Evolutionary conservation across 2,329 filamentous ascomycete species (phyloP).

Genomic region (Xylariaceae sp.): DNA sequence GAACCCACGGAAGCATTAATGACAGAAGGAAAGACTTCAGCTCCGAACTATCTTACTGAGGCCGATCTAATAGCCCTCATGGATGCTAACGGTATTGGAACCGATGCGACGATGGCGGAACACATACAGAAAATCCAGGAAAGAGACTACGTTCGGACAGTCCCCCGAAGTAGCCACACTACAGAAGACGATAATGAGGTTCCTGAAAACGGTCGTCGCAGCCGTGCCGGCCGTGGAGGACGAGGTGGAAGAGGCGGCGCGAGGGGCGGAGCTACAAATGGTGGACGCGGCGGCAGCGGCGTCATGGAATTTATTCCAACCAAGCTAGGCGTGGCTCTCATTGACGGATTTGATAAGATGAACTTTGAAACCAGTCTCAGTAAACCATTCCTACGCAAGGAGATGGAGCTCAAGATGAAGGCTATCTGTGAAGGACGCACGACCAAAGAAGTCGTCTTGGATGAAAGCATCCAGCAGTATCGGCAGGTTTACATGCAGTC

Average conservation of each 20-base stretch:
- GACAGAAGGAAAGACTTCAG: constrained; percentile 80
- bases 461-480: constrained; percentile 82
- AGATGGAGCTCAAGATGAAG: constrained; percentile 97
- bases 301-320: constrained; percentile 91
- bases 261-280: constrained; percentile 33
- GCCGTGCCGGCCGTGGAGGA: constrained; percentile 46
- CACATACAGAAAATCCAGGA: constrained; percentile 96
- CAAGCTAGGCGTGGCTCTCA: constrained; percentile 81
- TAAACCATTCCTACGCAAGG: constrained; percentile 93
- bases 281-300: constrained; percentile 43
- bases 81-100: constrained; percentile 98
- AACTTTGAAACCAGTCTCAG: constrained; percentile 87
- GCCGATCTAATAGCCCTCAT: constrained; percentile 93
- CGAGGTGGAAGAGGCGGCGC: constrained; percentile 40
- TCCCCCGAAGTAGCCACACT: constrained; percentile 39
- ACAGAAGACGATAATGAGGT: constrained; percentile 36
- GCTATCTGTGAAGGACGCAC: constrained; percentile 86
- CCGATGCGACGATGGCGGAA: constrained; percentile 98
- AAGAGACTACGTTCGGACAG: constrained; percentile 73
- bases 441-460: constrained; percentile 67
- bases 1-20: constrained; percentile 85
- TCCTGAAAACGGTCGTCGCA: constrained; percentile 40
- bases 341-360: constrained; percentile 92
- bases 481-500: constrained; percentile 80
- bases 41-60: constrained; percentile 85